A percentile compares a stretch with the other conserved stretches of the same genome.
These are phyloP conservation scores for Piedraia hortae DNA, from an alignment of 2,329 filamentous ascomycete genomes.

Conservation along the genomic window DNA sequence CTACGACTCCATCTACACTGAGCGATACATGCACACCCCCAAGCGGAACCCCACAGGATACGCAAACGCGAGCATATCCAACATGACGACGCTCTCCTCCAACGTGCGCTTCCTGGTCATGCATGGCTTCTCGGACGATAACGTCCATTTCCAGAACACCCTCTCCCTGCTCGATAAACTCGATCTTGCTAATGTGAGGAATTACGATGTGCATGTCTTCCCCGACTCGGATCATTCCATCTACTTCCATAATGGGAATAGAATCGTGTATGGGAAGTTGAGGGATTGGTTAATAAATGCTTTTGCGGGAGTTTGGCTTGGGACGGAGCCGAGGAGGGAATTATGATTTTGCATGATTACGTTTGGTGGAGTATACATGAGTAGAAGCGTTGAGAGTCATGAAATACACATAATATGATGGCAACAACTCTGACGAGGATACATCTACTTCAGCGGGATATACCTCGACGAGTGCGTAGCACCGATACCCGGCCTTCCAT, in stretches of 20 bases:
- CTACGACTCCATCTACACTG: constrained; percentile 82
- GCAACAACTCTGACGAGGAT: no score
- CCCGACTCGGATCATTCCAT: constrained; percentile 91
- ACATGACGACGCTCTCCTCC: constrained; percentile 41
- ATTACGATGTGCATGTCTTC: constrained; percentile 92
- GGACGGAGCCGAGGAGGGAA: no score
- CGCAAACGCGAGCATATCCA: constrained; percentile 41
- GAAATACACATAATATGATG: no score
- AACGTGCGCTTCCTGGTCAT: constrained; percentile 81
- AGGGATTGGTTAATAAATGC: constrained; percentile 86
- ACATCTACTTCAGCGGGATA: constrained; percentile 99
- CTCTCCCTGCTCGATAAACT: constrained; percentile 65
- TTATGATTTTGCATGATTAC: no score
- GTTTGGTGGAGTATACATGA: no score
- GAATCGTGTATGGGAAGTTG: constrained; percentile 72
- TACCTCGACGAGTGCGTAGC: constrained; percentile 99
- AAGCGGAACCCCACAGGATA: constrained; percentile 60
- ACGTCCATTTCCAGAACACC: constrained; percentile 91
- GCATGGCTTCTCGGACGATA: constrained; percentile 92
- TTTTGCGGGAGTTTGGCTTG: constrained; percentile 86
- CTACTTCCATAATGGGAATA: constrained; percentile 77
- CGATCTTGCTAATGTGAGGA: constrained; percentile 54
- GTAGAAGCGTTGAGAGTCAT: no score
- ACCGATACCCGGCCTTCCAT: constrained; percentile 99
- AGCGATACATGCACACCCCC: constrained; percentile 91